Evolutionary conservation across 2,329 filamentous ascomycete species (phyloP), one percentile per base, ranked within the genome.

Genomic region (Monosporascus sp.): DNA sequence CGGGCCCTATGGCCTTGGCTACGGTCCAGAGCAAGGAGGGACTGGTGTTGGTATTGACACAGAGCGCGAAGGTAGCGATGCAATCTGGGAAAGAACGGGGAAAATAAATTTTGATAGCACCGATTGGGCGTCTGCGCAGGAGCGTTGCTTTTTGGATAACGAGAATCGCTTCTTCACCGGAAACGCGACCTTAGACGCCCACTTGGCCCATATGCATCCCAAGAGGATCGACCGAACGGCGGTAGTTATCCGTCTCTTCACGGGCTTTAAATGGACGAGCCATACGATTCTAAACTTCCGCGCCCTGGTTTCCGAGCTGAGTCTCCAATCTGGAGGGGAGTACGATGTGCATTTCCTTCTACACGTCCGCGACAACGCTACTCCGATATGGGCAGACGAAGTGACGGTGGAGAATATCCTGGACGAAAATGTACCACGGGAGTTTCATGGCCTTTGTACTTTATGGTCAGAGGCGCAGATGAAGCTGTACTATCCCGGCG

Each of bases 391-490:
- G 88, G 83, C 89, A 0, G 89, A 94, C 62, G 82, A 88, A 18
- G 78, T 81, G 35, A 87, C 84, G 0, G 89, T 90, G 54, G 81
- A 90, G 60, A 77, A 80, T 17, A 81, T 93, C 63, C 75, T 96
- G 65, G 79, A 83, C 65, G 73, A 81, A 64, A 78, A 86, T 62
- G 70, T 88, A 62, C 77, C 89, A 0, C 75, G 81, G 55, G 89
- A 93, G 64, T 96, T 96, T 70, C 88, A 86, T 65, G 83, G 85
- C 55, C 82, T 96, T 68, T 88, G 87, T 45, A 90, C 87, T 0
- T 75, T 95, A 6, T 96, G 90, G 90, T 91, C 89, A 2, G 89
- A 94, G 68, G 79, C 83, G 50, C 89, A 93, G 69, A 93, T 96
- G 88, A 78, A 80, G 52, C 77, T 92, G 52, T 84, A 90, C 68